Conservation (phyloP, 257 asterid species). For the Dorcoceras hygrometricum region DNA sequence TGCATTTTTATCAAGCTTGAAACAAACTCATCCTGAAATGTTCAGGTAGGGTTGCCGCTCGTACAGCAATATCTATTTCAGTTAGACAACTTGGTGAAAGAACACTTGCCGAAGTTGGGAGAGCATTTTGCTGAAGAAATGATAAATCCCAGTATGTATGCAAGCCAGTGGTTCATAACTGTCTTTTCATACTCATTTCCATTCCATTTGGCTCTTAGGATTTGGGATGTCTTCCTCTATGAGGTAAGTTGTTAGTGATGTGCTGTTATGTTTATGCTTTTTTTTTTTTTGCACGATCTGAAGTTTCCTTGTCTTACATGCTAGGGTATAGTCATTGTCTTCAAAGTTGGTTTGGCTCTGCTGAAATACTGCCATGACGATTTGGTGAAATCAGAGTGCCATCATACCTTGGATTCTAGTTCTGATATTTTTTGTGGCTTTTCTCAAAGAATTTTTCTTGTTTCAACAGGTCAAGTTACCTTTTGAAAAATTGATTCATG, state of each 20-base stretch:
- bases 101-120: slow-evolving; percentile 76
- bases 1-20: slow-evolving; percentile 10
- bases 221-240: slow-evolving; percentile 95
- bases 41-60: slow-evolving; percentile 96
- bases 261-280: slow-evolving; percentile 11
- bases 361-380: slow-evolving; percentile 90
- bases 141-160: slow-evolving; percentile 99
- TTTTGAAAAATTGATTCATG: slow-evolving; percentile 85
- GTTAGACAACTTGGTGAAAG: slow-evolving; percentile 67
- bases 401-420: slow-evolving; percentile 11
- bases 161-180: slow-evolving; percentile 99
- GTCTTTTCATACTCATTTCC: slow-evolving; percentile 96
- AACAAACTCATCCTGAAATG: slow-evolving; percentile 22
- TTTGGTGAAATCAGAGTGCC: slow-evolving; percentile 49
- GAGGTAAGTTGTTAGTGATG: slow-evolving; percentile 66
- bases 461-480: slow-evolving; percentile 76
- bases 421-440: not conserved
- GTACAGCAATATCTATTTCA: slow-evolving; percentile 95
- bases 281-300: slow-evolving; percentile 21
- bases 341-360: slow-evolving; percentile 90
- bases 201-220: slow-evolving; percentile 91
- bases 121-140: slow-evolving; percentile 81
- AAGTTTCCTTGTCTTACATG: slow-evolving; percentile 8
- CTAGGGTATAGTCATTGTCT: slow-evolving; percentile 87
- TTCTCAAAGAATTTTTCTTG: not conserved